Evolutionary conservation across 257 asterid species (phyloP).

Genomic region (Misopates orontium): DNA sequence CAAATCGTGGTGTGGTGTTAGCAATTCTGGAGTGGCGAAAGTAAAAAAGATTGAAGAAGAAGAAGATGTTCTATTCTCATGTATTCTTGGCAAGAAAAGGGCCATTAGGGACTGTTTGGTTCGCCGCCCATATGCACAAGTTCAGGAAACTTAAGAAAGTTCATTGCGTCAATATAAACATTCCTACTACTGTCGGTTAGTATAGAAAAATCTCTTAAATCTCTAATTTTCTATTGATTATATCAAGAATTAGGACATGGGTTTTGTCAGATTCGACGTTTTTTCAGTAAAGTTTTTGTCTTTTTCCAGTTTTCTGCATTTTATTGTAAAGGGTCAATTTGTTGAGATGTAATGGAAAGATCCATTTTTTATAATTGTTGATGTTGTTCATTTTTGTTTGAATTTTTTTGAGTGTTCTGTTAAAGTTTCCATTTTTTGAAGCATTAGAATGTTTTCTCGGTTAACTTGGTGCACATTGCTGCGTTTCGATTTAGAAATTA

Average conservation of each 20-base stretch:
- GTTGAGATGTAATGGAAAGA: background rate
- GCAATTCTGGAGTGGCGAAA: background rate
- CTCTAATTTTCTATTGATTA: too few species aligned
- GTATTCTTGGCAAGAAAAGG: constrained; percentile 77
- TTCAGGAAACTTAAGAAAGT: constrained; percentile 49
- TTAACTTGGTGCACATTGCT: too few species aligned
- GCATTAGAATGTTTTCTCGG: too few species aligned
- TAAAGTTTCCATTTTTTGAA: constrained; percentile 8
- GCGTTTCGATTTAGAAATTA: too few species aligned
- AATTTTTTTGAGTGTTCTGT: background rate
- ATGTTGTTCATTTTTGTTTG: background rate
- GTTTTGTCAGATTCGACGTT: background rate
- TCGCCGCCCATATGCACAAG: constrained; percentile 84
- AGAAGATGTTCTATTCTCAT: constrained; percentile 78
- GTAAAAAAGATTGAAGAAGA: background rate
- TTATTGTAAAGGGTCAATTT: background rate
- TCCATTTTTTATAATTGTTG: background rate
- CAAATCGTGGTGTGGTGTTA: too few species aligned
- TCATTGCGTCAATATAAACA: constrained; percentile 63
- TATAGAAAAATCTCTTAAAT: constrained; percentile 1
- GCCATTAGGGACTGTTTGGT: constrained; percentile 92
- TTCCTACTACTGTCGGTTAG: constrained; percentile 71
- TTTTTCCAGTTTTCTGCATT: background rate
- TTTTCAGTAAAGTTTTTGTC: background rate
- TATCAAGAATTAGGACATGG: too few species aligned